These are phyloP conservation scores for Thecaphora thlaspeos DNA, from an alignment of 1,284 basidiomycete species.

Conservation along the genomic window DNA sequence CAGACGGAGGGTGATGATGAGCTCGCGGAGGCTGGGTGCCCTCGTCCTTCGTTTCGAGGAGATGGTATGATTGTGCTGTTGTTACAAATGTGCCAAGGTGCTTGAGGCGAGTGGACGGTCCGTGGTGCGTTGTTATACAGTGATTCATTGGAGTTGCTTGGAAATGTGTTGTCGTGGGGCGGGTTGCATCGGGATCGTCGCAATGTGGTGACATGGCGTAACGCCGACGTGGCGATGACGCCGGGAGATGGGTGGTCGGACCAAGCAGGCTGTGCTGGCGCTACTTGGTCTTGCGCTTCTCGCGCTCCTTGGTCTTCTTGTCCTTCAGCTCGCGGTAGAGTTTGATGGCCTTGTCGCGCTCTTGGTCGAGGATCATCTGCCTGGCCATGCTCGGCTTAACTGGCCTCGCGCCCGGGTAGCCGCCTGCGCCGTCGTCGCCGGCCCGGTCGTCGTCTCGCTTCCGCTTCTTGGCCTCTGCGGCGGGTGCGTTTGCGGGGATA, in stretches of 20 bases:
- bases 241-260: slow-evolving; percentile 10
- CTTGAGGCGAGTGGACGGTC: no score
- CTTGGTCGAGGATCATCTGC: slow-evolving; percentile 44
- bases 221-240: neutral
- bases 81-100: no score
- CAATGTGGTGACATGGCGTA: slow-evolving; percentile 5
- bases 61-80: slow-evolving; percentile 1
- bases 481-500: slow-evolving; percentile 13
- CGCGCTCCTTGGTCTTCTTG: slow-evolving; percentile 25
- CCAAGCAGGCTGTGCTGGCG: neutral
- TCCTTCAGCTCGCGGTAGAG: slow-evolving; percentile 47
- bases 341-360: slow-evolving; percentile 40
- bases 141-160: no score
- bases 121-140: slow-evolving; percentile 23
- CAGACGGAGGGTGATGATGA: no score
- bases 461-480: slow-evolving; percentile 12
- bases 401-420: neutral
- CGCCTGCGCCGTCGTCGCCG: slow-evolving; percentile 1
- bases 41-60: no score
- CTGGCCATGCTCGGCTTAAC: slow-evolving; percentile 42
- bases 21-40: no score
- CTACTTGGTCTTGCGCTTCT: slow-evolving; percentile 12
- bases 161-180: no score
- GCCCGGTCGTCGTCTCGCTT: slow-evolving; percentile 1
- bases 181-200: no score